Conservation (phyloP, 306 rosid genomes). For the Prinsepia uniflora region DNA sequence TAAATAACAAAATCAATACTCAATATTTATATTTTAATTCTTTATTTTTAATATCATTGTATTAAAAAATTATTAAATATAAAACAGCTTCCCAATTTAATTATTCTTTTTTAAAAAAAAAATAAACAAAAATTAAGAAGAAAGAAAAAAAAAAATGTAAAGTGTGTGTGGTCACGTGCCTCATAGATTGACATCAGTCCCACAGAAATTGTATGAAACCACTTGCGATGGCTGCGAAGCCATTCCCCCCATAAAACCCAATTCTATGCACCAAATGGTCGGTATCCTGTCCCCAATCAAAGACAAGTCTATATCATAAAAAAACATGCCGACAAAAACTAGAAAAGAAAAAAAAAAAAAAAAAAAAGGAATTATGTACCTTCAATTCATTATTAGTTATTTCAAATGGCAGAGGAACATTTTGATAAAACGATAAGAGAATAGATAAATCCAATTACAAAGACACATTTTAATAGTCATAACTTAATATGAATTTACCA, state of each 20-base stretch:
- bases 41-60: too few relatives aligned
- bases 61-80: background rate
- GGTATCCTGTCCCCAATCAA: slow-evolving; percentile 45
- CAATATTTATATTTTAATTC: too few relatives aligned
- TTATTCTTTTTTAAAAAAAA: background rate
- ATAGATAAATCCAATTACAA: too few relatives aligned
- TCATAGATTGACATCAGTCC: background rate
- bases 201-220: slow-evolving; percentile 27
- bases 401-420: background rate
- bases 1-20: too few relatives aligned
- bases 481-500: too few relatives aligned
- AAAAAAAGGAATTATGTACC: too few relatives aligned
- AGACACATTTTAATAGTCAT: too few relatives aligned
- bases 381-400: background rate
- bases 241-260: background rate
- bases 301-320: background rate
- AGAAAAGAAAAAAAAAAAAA: too few relatives aligned
- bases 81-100: background rate
- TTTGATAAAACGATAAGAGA: too few relatives aligned
- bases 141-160: too few relatives aligned
- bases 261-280: slow-evolving; percentile 31
- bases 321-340: too few relatives aligned
- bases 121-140: background rate
- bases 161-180: slow-evolving; percentile 23
- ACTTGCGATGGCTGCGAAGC: background rate